Percentiles rank a stretch among this genome's conserved stretches.
These are phyloP conservation scores for Plectosphaerella plurivora DNA, from an alignment of 2,329 filamentous ascomycete species.

Conservation along the genomic window DNA sequence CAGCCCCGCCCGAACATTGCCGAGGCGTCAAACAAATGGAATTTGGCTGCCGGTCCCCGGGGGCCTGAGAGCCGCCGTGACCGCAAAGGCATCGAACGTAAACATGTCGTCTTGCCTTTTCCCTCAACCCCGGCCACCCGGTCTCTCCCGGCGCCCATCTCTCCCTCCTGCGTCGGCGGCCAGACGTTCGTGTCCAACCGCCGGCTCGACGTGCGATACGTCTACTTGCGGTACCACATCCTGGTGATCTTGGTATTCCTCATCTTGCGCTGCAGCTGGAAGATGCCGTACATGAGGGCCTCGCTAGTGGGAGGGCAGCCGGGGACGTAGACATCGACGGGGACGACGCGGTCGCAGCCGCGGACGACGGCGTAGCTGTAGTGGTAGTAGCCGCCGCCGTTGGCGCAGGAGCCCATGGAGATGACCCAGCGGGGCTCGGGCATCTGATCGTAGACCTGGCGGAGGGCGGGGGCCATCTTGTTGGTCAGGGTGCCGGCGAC, in stretches of 20 bases:
- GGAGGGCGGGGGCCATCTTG: conserved; percentile 89
- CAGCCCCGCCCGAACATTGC: neutral
- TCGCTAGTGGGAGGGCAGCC: conserved; percentile 63
- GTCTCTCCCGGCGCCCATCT: neutral
- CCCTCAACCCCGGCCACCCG: neutral
- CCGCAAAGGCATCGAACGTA: neutral
- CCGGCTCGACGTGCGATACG: neutral
- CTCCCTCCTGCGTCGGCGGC: neutral
- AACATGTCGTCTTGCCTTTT: neutral
- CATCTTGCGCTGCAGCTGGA: conserved; percentile 76
- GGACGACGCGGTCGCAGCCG: conserved; percentile 72
- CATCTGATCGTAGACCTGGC: conserved; percentile 95
- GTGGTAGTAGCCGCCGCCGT: conserved; percentile 83
- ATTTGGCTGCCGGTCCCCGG: neutral
- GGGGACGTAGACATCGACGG: conserved; percentile 76
- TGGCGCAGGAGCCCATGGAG: conserved; percentile 81
- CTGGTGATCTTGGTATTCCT: conserved; percentile 51
- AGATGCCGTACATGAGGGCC: conserved; percentile 65
- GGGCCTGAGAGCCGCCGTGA: too few species aligned
- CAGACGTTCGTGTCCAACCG: neutral
- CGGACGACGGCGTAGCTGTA: conserved; percentile 73
- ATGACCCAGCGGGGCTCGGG: conserved; percentile 83
- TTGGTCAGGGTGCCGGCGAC: conserved; percentile 90
- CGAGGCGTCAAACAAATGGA: neutral
- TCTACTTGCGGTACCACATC: conserved; percentile 56